These are phyloP conservation scores for Syzygium oleosum DNA, from an alignment of 345 rosid species.

Conservation along the genomic window DNA sequence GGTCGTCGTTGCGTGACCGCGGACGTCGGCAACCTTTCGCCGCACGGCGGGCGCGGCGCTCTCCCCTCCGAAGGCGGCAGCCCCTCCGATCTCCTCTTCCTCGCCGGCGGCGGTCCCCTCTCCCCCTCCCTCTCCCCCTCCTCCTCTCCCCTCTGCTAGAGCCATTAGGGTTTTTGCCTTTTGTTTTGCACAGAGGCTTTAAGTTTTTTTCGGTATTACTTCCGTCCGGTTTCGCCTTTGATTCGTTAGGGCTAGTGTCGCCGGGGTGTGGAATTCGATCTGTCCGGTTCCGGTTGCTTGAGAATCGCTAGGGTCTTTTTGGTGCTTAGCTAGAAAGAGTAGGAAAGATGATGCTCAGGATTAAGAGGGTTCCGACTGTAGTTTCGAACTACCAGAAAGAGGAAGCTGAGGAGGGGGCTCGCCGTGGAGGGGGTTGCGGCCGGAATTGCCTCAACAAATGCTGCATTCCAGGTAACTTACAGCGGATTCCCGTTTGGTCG, in stretches of 20 bases:
- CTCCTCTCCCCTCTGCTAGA: neutral
- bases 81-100: conserved; percentile 99
- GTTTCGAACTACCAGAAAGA: conserved; percentile 82
- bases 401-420: conserved; percentile 45
- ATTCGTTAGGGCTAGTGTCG: neutral
- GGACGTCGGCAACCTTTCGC: conserved; percentile 65
- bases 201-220: neutral
- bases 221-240: neutral
- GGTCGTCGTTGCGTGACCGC: conserved; percentile 52
- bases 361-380: conserved; percentile 84
- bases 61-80: conserved; percentile 99
- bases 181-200: neutral
- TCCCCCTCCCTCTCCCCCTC: neutral
- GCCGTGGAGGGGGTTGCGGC: conserved; percentile 63
- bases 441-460: conserved; percentile 68
- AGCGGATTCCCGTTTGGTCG: neutral
- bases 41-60: conserved; percentile 99
- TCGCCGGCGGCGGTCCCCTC: conserved; percentile 89
- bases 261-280: neutral
- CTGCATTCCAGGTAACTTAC: conserved; percentile 57
- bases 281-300: neutral
- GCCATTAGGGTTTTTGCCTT: neutral
- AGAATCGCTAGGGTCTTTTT: neutral
- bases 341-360: conserved; percentile 52
- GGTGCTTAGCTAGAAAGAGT: neutral